A percentile compares a stretch with the other conserved stretches of the same genome.
Conservation (phyloP, 208 protist genomes). For the Endotrypanum monterogeii region DNA sequence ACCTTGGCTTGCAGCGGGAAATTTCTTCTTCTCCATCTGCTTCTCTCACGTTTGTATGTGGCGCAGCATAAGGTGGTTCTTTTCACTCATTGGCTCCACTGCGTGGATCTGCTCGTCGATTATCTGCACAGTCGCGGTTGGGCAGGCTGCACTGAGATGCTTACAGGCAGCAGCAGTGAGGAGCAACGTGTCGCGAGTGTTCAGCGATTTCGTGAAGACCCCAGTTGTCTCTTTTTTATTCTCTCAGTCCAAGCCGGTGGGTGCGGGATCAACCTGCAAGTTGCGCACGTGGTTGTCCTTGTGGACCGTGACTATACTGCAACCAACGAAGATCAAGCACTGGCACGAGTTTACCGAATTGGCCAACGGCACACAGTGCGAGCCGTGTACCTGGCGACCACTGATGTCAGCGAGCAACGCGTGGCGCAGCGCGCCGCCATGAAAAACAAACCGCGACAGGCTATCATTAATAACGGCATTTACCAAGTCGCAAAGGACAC, state of each 20-base stretch:
- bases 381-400: constrained; percentile 93
- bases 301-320: constrained; percentile 97
- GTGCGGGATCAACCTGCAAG: constrained; percentile 97
- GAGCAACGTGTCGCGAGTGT: constrained; percentile 77
- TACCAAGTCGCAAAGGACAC: constrained; percentile 31
- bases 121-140: constrained; percentile 80
- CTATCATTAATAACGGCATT: constrained; percentile 55
- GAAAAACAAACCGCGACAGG: constrained; percentile 58
- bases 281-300: constrained; percentile 96
- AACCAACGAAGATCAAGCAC: constrained; percentile 96
- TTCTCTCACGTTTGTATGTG: constrained; percentile 64
- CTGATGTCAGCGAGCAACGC: constrained; percentile 55
- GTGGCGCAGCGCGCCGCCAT: constrained; percentile 37
- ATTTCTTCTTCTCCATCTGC: constrained; percentile 80
- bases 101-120: constrained; percentile 94
- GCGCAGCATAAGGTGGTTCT: constrained; percentile 91
- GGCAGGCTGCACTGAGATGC: constrained; percentile 32
- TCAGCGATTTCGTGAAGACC: constrained; percentile 85
- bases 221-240: constrained; percentile 93
- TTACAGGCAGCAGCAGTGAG: constrained; percentile 72
- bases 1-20: constrained; percentile 89
- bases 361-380: constrained; percentile 96
- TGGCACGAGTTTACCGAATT: constrained; percentile 96
- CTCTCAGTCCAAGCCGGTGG: constrained; percentile 97
- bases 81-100: constrained; percentile 97